Base-by-base conservation (phyloP, 345 rosid genomes). In the Raphanus raphanistrum region DNA sequence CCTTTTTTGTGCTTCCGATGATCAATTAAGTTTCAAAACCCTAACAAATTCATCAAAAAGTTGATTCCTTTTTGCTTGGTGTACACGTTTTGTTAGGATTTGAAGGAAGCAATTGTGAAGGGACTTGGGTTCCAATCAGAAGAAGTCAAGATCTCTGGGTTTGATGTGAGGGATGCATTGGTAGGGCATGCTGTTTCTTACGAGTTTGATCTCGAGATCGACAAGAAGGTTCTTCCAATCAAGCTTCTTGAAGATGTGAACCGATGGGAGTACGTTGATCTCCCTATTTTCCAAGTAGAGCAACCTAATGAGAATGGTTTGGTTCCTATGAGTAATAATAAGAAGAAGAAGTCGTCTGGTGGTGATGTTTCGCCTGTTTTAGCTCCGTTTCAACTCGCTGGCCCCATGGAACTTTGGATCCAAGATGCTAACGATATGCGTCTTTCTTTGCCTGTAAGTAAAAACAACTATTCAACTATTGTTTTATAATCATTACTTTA, bases 341-440 rank as follows among this genome's bases (percentile, higher is more conserved):
- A 60, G 9, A 82, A 79, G 32, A 62, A 52, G 62, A 71, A 80
- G 26, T 50, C 67, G 21, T 21, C 21, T 21, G 21, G 21, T 65
- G 88, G 72, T 41, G 50, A 83, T 16, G 85, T 67, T 5, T 73
- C 87, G 63, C 97, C 95, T 48, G 92, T 90, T 76, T 79, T 94
- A 66, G 92, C 93, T 68, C 97, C 97, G 7, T 94, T 94, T 67
- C 98, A 92, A 85, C 88, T 94, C 68, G 93, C 96, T 58, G 98
- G 97, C 16, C 98, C 98, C 2, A 90, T 95, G 94, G 98, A 92
- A 82, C 73, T 95, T 62, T 95, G 98, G 99, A 89, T 95, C 72
- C 98, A 90, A 77, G 98, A 95, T 74, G 99, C 98, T 25, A 81
- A 87, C 67, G 84, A 94, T 79, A 88, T 94, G 89, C 89, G 98